Evolutionary conservation across 2,329 filamentous ascomycete species (phyloP).

Genomic region (Huntiella omanensis): DNA sequence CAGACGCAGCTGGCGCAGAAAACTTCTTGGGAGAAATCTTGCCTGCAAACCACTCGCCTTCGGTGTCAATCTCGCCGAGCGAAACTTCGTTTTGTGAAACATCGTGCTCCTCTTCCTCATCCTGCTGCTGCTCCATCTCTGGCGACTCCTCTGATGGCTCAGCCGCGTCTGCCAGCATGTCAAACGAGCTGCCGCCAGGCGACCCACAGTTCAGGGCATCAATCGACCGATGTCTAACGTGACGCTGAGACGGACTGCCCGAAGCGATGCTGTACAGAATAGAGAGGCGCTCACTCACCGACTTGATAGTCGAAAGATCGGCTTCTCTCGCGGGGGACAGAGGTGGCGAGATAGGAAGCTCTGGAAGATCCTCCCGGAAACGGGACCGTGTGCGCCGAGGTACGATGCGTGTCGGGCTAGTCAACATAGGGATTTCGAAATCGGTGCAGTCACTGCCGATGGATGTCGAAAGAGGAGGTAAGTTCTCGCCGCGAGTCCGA

Average conservation of each 20-base stretch:
- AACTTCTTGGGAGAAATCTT: conserved; percentile 20
- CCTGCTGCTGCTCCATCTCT: conserved; percentile 14
- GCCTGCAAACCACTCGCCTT: conserved; percentile 88
- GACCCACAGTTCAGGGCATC: conserved; percentile 9
- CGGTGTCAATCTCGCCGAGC: conserved; percentile 82
- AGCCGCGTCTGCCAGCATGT: background rate
- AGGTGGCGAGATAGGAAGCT: conserved; percentile 68
- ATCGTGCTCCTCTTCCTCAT: conserved; percentile 6
- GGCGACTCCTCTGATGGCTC: conserved; percentile 3
- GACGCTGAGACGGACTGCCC: conserved; percentile 1
- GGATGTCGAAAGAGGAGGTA: conserved; percentile 1
- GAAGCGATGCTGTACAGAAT: conserved; percentile 8
- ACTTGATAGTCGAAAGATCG: conserved; percentile 10
- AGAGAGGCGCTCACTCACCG: conserved; percentile 9
- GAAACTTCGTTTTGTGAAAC: conserved; percentile 52
- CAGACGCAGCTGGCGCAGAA: conserved; percentile 36
- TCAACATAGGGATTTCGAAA: conserved; percentile 16
- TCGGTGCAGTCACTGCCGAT: conserved; percentile 11
- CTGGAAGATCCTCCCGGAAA: conserved; percentile 81
- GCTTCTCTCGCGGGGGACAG: conserved; percentile 32
- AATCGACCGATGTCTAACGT: conserved; percentile 8
- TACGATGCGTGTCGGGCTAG: conserved; percentile 23
- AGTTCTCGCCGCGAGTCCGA: conserved; percentile 20
- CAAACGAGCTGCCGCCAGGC: conserved; percentile 11
- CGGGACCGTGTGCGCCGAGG: conserved; percentile 73